Percentiles rank a stretch among this genome's conserved stretches.
Conservation (phyloP, 805 yeast genomes). For the Myxozyma kluyveri region DNA sequence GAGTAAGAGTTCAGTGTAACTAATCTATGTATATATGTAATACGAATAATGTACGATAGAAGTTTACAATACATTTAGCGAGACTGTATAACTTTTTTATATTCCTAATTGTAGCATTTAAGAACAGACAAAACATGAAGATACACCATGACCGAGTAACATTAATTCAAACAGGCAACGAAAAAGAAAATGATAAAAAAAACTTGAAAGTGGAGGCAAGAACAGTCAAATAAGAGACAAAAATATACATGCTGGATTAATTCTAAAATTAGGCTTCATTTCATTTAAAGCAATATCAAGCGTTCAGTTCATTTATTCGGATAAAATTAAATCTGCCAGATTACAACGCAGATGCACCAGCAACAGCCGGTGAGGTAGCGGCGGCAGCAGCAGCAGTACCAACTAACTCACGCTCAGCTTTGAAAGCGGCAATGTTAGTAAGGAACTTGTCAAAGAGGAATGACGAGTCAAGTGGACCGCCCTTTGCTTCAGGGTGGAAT, state of each 20-base stretch:
- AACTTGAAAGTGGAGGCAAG: neutral
- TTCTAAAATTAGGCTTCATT: neutral
- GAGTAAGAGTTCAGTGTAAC: neutral
- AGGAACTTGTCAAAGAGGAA: conserved; percentile 89
- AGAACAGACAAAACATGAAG: neutral
- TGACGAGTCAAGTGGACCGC: conserved; percentile 94
- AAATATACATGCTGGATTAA: neutral
- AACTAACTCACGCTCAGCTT: conserved; percentile 28
- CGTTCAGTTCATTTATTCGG: neutral
- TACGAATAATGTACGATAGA: no score
- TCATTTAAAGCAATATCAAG: neutral
- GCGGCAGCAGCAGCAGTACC: conserved; percentile 4
- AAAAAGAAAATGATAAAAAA: neutral
- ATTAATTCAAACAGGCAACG: neutral
- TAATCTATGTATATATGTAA: no score
- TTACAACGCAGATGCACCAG: conserved; percentile 14
- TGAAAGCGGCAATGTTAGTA: conserved; percentile 60
- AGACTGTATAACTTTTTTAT: no score
- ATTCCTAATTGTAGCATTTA: neutral
- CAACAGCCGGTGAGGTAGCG: conserved; percentile 12
- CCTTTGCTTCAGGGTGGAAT: conserved; percentile 99
- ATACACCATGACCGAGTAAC: neutral
- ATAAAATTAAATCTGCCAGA: neutral
- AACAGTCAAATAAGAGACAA: neutral
- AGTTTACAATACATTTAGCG: no score